These are phyloP conservation scores for Pulicaria dysenterica DNA, from an alignment of 129 eudicot species.

Conservation along the genomic window DNA sequence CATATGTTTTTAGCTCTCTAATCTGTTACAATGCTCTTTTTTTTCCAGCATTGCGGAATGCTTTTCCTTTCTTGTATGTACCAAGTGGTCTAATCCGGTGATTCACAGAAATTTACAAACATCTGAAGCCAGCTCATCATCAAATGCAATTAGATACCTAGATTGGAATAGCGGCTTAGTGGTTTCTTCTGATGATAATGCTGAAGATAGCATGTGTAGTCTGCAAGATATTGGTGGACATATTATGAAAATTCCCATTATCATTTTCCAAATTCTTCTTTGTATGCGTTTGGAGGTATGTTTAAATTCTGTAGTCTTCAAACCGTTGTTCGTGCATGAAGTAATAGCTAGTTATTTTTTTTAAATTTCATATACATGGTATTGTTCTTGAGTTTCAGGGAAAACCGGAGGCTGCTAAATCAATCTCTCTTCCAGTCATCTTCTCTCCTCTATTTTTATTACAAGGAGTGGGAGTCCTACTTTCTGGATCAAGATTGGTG, in stretches of 20 bases:
- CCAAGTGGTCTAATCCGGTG: conserved; percentile 93
- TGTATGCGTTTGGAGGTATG: conserved; percentile 90
- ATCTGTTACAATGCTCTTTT: conserved; percentile 7
- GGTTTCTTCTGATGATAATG: conserved; percentile 62
- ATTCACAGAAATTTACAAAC: conserved; percentile 62
- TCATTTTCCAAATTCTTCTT: conserved; percentile 82
- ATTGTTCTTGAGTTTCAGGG: conserved; percentile 57
- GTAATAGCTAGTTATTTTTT: not conserved
- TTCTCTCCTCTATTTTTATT: conserved; percentile 79
- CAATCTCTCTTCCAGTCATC: conserved; percentile 62
- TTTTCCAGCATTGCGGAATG: conserved; percentile 87
- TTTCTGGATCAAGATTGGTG: conserved; percentile 67
- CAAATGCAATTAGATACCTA: conserved; percentile 70
- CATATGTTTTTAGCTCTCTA: not conserved
- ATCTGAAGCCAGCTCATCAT: conserved; percentile 72
- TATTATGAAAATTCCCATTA: conserved; percentile 78
- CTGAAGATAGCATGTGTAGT: conserved; percentile 63
- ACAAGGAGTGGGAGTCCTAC: conserved; percentile 84
- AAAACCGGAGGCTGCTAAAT: conserved; percentile 65
- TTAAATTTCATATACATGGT: not conserved
- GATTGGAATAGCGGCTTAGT: conserved; percentile 87
- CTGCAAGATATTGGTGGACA: conserved; percentile 94
- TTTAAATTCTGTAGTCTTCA: conserved; percentile 15
- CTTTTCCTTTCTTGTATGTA: conserved; percentile 95
- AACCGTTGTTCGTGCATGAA: conserved; percentile 17